A percentile compares a stretch with the other conserved stretches of the same genome.
phyloP scores from a whole-genome alignment of 164 flowering plant species.

The Piper betle region DNA sequence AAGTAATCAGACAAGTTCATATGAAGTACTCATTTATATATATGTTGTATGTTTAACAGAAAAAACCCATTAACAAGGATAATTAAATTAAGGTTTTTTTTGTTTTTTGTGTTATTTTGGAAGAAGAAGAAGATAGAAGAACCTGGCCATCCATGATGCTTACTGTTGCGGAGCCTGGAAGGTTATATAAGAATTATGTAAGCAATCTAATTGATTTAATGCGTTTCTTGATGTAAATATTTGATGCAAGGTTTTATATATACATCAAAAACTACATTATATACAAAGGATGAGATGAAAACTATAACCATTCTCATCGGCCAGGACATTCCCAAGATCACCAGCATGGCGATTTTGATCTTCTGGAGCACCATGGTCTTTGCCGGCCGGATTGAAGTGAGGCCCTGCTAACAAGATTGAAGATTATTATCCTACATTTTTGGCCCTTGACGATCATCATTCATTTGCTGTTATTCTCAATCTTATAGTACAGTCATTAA shows the following conservation, averaged over 20 bases:
- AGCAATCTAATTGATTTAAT: neutral
- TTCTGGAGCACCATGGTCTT: slow-evolving; percentile 90
- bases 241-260: neutral
- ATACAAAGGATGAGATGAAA: neutral
- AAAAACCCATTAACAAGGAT: neutral
- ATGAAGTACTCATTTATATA: neutral
- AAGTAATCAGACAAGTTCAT: neutral
- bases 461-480: no score
- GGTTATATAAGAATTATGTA: neutral
- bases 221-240: neutral
- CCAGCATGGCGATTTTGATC: slow-evolving; percentile 94
- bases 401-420: slow-evolving; percentile 26
- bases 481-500: no score
- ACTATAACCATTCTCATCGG: slow-evolving; percentile 65
- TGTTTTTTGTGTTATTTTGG: no score
- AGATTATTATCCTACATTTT: no score
- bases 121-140: no score
- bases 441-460: no score
- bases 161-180: slow-evolving; percentile 57
- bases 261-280: neutral
- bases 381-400: slow-evolving; percentile 76
- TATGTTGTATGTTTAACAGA: neutral
- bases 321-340: slow-evolving; percentile 82
- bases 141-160: slow-evolving; percentile 67
- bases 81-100: neutral